Conservation (phyloP, 441 rosid species). For the Kokia cookei region DNA sequence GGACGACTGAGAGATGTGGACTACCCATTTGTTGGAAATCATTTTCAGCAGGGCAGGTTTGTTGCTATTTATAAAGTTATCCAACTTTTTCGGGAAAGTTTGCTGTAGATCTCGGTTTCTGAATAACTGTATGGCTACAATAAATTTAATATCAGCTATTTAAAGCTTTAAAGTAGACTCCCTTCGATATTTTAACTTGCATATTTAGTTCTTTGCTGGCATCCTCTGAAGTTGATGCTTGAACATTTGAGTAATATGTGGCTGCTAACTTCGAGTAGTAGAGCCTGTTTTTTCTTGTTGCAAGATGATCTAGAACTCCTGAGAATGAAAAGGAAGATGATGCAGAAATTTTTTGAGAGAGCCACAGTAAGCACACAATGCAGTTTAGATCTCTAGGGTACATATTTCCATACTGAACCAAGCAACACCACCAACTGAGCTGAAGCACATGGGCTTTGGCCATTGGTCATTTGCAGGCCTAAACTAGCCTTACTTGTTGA, state of each 20-base stretch:
- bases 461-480: not conserved
- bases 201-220: not conserved
- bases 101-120: not conserved
- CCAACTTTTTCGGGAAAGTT: not conserved
- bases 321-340: not conserved
- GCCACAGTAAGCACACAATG: not conserved
- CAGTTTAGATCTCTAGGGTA: not conserved
- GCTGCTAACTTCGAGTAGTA: not conserved
- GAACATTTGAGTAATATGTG: not conserved
- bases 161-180: not conserved
- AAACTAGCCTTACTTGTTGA: not conserved
- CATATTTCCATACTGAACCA: not conserved
- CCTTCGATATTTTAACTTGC: not conserved
- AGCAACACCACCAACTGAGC: not conserved
- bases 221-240: not conserved
- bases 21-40: slow-evolving; percentile 91
- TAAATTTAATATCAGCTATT: not conserved
- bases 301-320: not conserved
- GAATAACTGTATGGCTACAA: not conserved
- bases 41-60: slow-evolving; percentile 94
- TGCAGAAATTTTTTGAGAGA: not conserved
- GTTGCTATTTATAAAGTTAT: slow-evolving; percentile 8
- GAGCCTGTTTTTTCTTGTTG: not conserved
- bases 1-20: slow-evolving; percentile 91
- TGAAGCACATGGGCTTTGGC: not conserved